phyloP scores from a whole-genome alignment of 371 early-diverging fungal genomes.

The Syncephalastrum contaminatum region DNA sequence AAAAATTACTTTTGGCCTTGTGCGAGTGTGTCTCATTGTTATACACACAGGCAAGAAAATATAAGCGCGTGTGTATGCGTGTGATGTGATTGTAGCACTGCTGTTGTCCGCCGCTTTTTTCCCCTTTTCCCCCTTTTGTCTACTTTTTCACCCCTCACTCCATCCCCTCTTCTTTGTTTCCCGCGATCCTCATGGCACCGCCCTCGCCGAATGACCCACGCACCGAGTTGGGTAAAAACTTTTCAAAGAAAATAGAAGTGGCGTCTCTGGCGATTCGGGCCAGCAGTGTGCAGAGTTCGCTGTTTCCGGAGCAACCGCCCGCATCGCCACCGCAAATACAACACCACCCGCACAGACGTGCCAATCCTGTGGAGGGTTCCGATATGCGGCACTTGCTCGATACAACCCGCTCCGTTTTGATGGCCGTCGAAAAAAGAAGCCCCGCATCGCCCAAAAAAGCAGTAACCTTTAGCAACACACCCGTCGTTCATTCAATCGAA shows the following conservation, averaged over 20 bases:
- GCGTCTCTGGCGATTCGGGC: slow-evolving; percentile 22
- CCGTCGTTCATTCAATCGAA: slow-evolving; percentile 18
- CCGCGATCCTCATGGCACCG: not conserved
- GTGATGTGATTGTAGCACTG: no score
- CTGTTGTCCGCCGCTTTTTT: not conserved
- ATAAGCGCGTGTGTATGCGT: no score
- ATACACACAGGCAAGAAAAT: no score
- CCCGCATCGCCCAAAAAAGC: slow-evolving; percentile 12
- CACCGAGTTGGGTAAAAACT: slow-evolving; percentile 17
- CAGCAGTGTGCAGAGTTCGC: slow-evolving; percentile 11
- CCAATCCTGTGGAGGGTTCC: not conserved
- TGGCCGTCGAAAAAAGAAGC: slow-evolving; percentile 4
- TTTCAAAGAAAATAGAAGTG: slow-evolving; percentile 20
- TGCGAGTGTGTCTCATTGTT: no score
- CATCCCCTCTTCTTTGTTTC: not conserved
- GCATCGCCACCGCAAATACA: not conserved
- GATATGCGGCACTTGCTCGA: slow-evolving; percentile 3
- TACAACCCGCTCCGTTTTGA: slow-evolving; percentile 5
- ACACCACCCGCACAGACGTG: not conserved
- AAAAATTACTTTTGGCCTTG: no score
- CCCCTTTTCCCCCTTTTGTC: slow-evolving; percentile 1
- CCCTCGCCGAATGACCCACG: not conserved
- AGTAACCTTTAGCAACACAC: slow-evolving; percentile 20
- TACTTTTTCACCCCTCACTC: not conserved
- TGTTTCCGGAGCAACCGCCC: slow-evolving; percentile 7